Evolutionary conservation across 2,329 filamentous ascomycete genomes (phyloP), one percentile per base, ranked within the genome.

Genomic region (Ophiostoma australiae): DNA sequence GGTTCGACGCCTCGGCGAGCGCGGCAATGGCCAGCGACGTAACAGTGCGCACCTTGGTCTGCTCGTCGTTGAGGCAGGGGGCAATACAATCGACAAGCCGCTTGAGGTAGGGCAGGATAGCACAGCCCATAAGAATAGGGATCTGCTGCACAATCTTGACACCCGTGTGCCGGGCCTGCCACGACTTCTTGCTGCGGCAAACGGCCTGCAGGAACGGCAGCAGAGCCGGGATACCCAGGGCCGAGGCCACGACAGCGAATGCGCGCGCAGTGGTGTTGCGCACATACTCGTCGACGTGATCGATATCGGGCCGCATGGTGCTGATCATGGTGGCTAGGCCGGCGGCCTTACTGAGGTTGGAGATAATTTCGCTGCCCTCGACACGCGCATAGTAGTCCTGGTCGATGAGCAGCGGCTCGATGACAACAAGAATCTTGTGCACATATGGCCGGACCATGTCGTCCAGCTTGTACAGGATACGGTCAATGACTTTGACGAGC

Each of bases 141-240:
- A 99, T 98, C 79, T 99, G 95, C 80, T 99, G 95, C 20, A 99
- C 92, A 78, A 99, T 99, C 84, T 99, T 99, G 75, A 99, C 95
- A 82, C 95, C 95, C 2, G 95, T 99, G 79, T 99, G 95, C 73
- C 95, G 87, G 70, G 95, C 95, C 79, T 98, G 94, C 95, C 95
- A 99, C 71, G 95, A 98, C 81, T 99, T 99, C 82, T 98, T 98
- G 82, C 93, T 97, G 79, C 93, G 90, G 79, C 95, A 99, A 23
- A 99, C 95, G 72, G 96, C 95, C 77, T 94, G 89, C 61, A 99
- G 84, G 85, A 99, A 99, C 1, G 95, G 95, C 35, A 99, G 87
- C 67, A 99, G 87, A 11, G 95, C 94, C 3, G 95, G 95, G 71
- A 99, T 99, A 68, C 95, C 95, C 7, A 99, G 88, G 23, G 95